Evolutionary conservation across 192 early-diverging fungal species (phyloP).

Genomic region (Cladochytrium replicatum): DNA sequence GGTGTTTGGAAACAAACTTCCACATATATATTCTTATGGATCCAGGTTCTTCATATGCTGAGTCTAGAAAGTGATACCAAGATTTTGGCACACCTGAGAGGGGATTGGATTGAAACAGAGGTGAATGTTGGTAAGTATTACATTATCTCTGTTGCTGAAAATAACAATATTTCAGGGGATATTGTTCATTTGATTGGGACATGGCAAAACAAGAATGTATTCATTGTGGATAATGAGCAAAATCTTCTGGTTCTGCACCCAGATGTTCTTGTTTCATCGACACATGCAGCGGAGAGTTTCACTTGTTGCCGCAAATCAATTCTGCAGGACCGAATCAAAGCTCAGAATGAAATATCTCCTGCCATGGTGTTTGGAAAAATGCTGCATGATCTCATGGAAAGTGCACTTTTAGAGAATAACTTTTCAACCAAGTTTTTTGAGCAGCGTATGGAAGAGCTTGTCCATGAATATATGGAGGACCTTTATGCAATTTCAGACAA

Average conservation of each 20-base stretch:
- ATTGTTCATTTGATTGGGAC: slow-evolving; percentile 48
- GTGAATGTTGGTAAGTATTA: slow-evolving; percentile 30
- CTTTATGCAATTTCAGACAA: slow-evolving; percentile 63
- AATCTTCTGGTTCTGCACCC: slow-evolving; percentile 67
- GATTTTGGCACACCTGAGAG: slow-evolving; percentile 52
- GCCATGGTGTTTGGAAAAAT: slow-evolving; percentile 68
- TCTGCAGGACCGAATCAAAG: slow-evolving; percentile 53
- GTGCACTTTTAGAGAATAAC: slow-evolving; percentile 41
- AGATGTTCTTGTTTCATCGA: slow-evolving; percentile 68
- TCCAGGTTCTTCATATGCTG: too few relatives aligned
- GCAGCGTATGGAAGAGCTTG: slow-evolving; percentile 31
- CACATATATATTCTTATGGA: too few relatives aligned
- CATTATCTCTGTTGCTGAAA: slow-evolving; percentile 3
- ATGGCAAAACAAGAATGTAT: slow-evolving; percentile 10
- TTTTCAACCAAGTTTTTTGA: slow-evolving; percentile 47
- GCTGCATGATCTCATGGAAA: slow-evolving; percentile 75
- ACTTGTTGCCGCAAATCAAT: slow-evolving; percentile 68
- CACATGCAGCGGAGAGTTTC: slow-evolving; percentile 64
- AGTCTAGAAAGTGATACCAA: too few relatives aligned
- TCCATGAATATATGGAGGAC: slow-evolving; percentile 46
- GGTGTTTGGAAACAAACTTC: too few relatives aligned
- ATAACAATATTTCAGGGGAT: slow-evolving; percentile 37
- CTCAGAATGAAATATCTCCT: slow-evolving; percentile 29
- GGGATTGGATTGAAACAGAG: slow-evolving; percentile 55
- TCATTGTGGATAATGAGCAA: slow-evolving; percentile 48